phyloP scores from a whole-genome alignment of 1,284 basidiomycete species.

The Cutaneotrichosporon cyanovorans region DNA sequence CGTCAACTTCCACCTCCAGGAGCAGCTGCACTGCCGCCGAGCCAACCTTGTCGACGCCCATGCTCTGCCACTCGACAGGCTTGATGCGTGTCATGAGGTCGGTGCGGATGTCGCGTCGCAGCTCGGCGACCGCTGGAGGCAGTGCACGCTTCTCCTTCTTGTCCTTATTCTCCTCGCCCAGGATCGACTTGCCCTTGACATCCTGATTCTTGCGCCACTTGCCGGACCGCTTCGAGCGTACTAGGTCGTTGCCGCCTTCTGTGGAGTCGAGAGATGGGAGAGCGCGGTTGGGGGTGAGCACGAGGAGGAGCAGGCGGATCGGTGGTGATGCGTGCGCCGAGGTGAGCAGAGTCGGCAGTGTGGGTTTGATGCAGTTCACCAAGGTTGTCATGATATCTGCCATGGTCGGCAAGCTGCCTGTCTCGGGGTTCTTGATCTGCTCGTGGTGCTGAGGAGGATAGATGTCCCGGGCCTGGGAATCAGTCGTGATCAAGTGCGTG shows the following conservation, averaged over 20 bases:
- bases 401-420: constrained; percentile 65
- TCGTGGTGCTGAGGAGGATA: constrained; percentile 52
- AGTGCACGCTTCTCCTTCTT: constrained; percentile 33
- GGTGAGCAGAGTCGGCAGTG: constrained; percentile 59
- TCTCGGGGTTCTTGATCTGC: constrained; percentile 26
- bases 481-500: neutral
- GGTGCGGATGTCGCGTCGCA: constrained; percentile 48
- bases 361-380: constrained; percentile 46
- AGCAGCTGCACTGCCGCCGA: constrained; percentile 75
- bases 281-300: constrained; percentile 53
- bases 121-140: constrained; percentile 6
- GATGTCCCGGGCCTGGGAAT: constrained; percentile 56
- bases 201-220: constrained; percentile 43
- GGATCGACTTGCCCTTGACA: constrained; percentile 43
- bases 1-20: constrained; percentile 66
- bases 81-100: constrained; percentile 53
- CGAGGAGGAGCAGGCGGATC: constrained; percentile 64
- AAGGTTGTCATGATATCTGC: constrained; percentile 43
- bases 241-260: constrained; percentile 19
- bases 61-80: constrained; percentile 68
- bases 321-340: constrained; percentile 85
- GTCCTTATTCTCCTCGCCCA: constrained; percentile 25
- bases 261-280: constrained; percentile 49
- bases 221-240: constrained; percentile 42
- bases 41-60: constrained; percentile 73